phyloP scores from a whole-genome alignment of 2,329 filamentous ascomycete genomes.

The Nannizziopsis arthrosporioides region DNA sequence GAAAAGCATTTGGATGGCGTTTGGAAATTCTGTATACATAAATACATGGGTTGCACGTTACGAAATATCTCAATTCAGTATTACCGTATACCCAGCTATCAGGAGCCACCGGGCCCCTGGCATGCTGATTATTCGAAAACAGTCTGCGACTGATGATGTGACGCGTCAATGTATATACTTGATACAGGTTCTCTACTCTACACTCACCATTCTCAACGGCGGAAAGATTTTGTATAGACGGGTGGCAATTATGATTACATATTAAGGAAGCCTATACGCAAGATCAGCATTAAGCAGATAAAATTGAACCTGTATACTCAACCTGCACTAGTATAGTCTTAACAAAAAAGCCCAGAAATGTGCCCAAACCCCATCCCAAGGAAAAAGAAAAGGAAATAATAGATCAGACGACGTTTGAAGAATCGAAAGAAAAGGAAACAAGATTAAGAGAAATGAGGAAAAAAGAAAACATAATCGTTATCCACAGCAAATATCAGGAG shows the following conservation, averaged over 20 bases:
- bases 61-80: too few species aligned
- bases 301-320: background rate
- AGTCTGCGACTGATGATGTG: too few species aligned
- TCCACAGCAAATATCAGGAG: background rate
- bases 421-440: background rate
- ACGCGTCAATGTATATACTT: too few species aligned
- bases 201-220: too few species aligned
- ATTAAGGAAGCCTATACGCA: background rate
- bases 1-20: background rate
- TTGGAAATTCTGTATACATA: background rate
- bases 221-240: too few species aligned
- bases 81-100: too few species aligned
- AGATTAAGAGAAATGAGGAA: background rate
- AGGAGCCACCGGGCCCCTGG: too few species aligned
- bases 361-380: background rate
- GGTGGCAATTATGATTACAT: too few species aligned
- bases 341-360: background rate
- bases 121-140: too few species aligned
- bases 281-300: slow-evolving; percentile 3
- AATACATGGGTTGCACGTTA: too few species aligned
- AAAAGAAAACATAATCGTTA: background rate
- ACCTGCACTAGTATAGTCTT: background rate
- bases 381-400: background rate
- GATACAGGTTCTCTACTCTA: too few species aligned
- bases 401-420: background rate